Evolutionary conservation across 2,329 filamentous ascomycete species (phyloP).

Genomic region (Laburnicola sp.): DNA sequence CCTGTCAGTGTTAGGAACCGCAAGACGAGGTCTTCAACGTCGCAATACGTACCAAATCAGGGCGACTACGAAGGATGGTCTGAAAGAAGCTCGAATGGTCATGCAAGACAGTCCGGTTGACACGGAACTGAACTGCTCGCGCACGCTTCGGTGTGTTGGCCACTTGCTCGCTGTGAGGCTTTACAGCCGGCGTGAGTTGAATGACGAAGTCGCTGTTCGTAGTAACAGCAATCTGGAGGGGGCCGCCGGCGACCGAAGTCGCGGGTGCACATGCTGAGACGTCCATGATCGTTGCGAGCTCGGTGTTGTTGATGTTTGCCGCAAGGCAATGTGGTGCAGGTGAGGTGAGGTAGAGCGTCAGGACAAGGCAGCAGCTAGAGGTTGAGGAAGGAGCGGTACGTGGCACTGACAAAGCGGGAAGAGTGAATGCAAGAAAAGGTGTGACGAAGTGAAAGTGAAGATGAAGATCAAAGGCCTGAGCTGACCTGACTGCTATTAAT

Average conservation of each 20-base stretch:
- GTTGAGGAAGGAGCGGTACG: slow-evolving; percentile 6
- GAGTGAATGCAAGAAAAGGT: background rate
- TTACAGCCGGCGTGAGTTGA: slow-evolving; percentile 14
- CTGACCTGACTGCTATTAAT: background rate
- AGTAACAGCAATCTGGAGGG: slow-evolving; percentile 12
- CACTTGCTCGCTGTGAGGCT: slow-evolving; percentile 10
- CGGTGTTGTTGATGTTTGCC: background rate
- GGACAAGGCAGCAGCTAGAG: background rate
- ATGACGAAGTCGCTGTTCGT: slow-evolving; percentile 16
- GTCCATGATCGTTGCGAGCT: slow-evolving; percentile 1
- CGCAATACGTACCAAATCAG: slow-evolving; percentile 11
- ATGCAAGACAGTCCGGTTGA: slow-evolving; percentile 9
- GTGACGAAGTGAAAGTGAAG: slow-evolving; percentile 6
- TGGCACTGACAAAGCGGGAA: slow-evolving; percentile 5
- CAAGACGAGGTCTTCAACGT: background rate
- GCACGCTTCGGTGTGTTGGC: slow-evolving; percentile 5
- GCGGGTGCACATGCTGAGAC: slow-evolving; percentile 4
- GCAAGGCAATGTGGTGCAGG: background rate
- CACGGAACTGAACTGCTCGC: slow-evolving; percentile 15
- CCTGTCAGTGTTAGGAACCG: slow-evolving; percentile 6
- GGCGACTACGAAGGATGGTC: slow-evolving; percentile 9
- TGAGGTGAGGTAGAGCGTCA: background rate
- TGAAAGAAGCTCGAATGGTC: slow-evolving; percentile 15
- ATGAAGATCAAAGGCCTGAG: slow-evolving; percentile 7
- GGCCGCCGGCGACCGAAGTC: slow-evolving; percentile 5